phyloP scores from a whole-genome alignment of 257 asterid genomes.

The Pogostemon cablin region DNA sequence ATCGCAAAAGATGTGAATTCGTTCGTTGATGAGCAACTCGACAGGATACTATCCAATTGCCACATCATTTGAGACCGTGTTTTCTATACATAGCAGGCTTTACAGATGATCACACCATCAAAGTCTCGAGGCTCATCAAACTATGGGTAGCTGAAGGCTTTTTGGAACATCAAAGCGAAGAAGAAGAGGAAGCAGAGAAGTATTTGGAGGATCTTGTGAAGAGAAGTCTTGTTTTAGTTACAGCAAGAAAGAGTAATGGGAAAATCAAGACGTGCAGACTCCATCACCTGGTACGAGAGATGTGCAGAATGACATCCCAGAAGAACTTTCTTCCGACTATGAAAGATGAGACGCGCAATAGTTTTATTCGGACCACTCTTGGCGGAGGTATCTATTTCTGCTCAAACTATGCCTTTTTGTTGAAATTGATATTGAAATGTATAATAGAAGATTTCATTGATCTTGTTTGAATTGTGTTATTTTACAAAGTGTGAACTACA shows the following conservation, averaged over 20 bases:
- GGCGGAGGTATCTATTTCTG: background rate
- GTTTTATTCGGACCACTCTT: background rate
- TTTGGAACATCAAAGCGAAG: background rate
- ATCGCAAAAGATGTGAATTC: background rate
- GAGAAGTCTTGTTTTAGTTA: constrained; percentile 18
- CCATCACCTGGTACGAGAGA: constrained; percentile 15
- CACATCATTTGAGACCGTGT: constrained; percentile 29
- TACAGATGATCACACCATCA: constrained; percentile 5
- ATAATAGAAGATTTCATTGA: too few species aligned
- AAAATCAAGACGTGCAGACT: constrained; percentile 16
- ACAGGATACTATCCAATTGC: constrained; percentile 10
- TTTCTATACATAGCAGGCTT: background rate
- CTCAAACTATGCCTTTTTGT: too few species aligned
- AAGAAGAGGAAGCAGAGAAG: constrained; percentile 22
- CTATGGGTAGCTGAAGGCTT: constrained; percentile 24
- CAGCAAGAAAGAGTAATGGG: constrained; percentile 11
- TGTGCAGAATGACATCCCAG: constrained; percentile 7
- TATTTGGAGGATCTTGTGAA: constrained; percentile 24
- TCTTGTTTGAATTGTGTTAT: too few species aligned
- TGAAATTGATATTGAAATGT: too few species aligned
- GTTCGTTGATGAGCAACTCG: background rate
- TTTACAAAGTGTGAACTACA: too few species aligned
- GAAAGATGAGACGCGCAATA: background rate
- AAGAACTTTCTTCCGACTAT: constrained; percentile 6
- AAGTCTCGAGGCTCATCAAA: background rate